Percentiles rank a stretch among this genome's conserved stretches.
phyloP scores from a whole-genome alignment of 192 early-diverging fungal species.

The Entomortierella chlamydospora region DNA sequence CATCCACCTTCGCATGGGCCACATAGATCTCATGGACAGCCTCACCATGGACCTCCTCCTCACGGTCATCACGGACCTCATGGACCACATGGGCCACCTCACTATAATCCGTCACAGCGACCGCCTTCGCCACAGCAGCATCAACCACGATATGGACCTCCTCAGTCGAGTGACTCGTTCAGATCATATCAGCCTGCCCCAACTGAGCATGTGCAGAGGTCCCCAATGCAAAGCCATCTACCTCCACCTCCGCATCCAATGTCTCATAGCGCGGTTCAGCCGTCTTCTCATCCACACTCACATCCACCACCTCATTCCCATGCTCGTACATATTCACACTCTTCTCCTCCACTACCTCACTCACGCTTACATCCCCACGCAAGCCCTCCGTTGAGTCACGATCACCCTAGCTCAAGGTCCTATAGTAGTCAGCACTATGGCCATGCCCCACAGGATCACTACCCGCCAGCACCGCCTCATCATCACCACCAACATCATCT shows the following conservation, averaged over 20 bases:
- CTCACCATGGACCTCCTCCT: too few relatives aligned
- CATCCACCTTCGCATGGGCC: not conserved
- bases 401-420: not conserved
- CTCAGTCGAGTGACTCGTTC: not conserved
- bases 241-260: not conserved
- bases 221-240: not conserved
- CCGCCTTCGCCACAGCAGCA: slow-evolving; percentile 1
- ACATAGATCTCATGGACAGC: too few relatives aligned
- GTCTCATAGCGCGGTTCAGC: not conserved
- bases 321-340: slow-evolving; percentile 10
- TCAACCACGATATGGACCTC: not conserved
- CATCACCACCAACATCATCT: slow-evolving; percentile 10
- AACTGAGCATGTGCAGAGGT: not conserved
- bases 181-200: slow-evolving; percentile 1
- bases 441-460: slow-evolving; percentile 14
- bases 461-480: slow-evolving; percentile 10
- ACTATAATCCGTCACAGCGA: not conserved
- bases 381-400: slow-evolving; percentile 11
- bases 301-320: slow-evolving; percentile 6
- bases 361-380: slow-evolving; percentile 4
- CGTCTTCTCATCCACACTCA: slow-evolving; percentile 5
- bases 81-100: not conserved
- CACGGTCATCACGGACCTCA: not conserved
- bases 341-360: slow-evolving; percentile 9
- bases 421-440: slow-evolving; percentile 4